Base-by-base conservation (phyloP, 2,329 filamentous ascomycete genomes). In the Apiospora hydei region DNA sequence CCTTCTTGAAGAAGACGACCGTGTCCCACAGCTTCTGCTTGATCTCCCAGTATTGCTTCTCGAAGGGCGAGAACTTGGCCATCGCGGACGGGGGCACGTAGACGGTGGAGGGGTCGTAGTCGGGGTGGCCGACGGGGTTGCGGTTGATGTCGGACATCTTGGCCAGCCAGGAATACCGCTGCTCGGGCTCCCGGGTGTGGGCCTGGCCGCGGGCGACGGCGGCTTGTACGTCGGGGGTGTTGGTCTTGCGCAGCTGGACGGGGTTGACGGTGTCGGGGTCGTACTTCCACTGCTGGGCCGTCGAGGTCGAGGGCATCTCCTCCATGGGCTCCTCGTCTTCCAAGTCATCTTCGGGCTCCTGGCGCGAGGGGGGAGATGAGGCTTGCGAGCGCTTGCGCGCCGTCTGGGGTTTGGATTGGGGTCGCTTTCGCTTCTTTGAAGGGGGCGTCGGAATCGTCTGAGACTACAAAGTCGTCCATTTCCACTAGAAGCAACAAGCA, bases 1-100 rank as follows among this genome's bases (percentile, higher is more conserved):
- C 96, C 86, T 99, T 99, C 83, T 98, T 99, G 91, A 99, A 99
- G 84, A 99, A 99, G 21, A 99, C 96, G 66, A 99, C 92, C 0
- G 95, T 98, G 76, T 98, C 95, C 93, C 94, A 98, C 76, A 97
- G 94, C 77, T 98, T 98, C 82, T 95, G 93, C 84, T 99, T 99
- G 82, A 99, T 98, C 78, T 97, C 94, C 96, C 96, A 99, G 81
- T 99, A 99, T 80, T 99, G 96, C 82, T 95, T 97, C 83, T 99
- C 96, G 75, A 99, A 99, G 0, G 96, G 90, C 0, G 95, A 97
- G 80, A 99, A 98, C 38, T 93, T 92, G 43, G 84, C 84, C 91
- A 92, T 97, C 0, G 94, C 94, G 46, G 86, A 80, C 0, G 94
- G 93, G 0, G 96, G 96, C 46, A 99, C 93, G 81, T 92, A 98